Conservation (phyloP, 2,329 filamentous ascomycete species). For the Myriosclerotinia scirpicola region DNA sequence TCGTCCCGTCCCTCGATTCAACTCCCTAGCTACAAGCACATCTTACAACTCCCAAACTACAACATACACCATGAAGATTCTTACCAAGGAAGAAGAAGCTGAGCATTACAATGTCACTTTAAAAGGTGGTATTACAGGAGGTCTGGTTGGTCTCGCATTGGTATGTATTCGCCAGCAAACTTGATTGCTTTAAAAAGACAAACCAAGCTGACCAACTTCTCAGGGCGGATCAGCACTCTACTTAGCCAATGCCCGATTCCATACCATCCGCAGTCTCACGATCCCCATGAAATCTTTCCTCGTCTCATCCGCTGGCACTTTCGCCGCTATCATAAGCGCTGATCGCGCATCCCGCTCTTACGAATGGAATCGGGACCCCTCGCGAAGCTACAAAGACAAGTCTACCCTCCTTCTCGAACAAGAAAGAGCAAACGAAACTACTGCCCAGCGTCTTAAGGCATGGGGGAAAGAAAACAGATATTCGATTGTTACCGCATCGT, state of each 20-base stretch:
- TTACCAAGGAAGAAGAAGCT: slow-evolving; percentile 89
- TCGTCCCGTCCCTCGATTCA: background rate
- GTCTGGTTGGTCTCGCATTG: slow-evolving; percentile 62
- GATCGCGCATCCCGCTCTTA: slow-evolving; percentile 71
- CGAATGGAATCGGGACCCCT: slow-evolving; percentile 54
- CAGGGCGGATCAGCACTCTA: slow-evolving; percentile 57
- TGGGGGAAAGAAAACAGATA: slow-evolving; percentile 73
- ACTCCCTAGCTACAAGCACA: background rate
- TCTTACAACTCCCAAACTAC: background rate
- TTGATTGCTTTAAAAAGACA: background rate
- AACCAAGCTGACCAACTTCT: slow-evolving; percentile 16
- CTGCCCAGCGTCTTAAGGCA: slow-evolving; percentile 60
- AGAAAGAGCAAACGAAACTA: slow-evolving; percentile 45
- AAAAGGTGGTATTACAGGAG: slow-evolving; percentile 75
- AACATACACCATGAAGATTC: slow-evolving; percentile 73
- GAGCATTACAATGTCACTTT: slow-evolving; percentile 82
- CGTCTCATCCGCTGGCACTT: slow-evolving; percentile 77
- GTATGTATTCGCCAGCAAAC: slow-evolving; percentile 53
- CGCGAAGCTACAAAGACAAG: slow-evolving; percentile 42
- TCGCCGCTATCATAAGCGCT: slow-evolving; percentile 83
- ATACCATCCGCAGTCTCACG: slow-evolving; percentile 77
- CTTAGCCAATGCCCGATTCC: slow-evolving; percentile 66
- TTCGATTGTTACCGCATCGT: slow-evolving; percentile 65
- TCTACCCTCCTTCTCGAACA: slow-evolving; percentile 30
- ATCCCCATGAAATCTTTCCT: slow-evolving; percentile 91